Percentiles rank a stretch among this genome's conserved stretches.
These are phyloP conservation scores for Dendrobium catenatum DNA, from an alignment of 106 monocot genomes.

Conservation along the genomic window DNA sequence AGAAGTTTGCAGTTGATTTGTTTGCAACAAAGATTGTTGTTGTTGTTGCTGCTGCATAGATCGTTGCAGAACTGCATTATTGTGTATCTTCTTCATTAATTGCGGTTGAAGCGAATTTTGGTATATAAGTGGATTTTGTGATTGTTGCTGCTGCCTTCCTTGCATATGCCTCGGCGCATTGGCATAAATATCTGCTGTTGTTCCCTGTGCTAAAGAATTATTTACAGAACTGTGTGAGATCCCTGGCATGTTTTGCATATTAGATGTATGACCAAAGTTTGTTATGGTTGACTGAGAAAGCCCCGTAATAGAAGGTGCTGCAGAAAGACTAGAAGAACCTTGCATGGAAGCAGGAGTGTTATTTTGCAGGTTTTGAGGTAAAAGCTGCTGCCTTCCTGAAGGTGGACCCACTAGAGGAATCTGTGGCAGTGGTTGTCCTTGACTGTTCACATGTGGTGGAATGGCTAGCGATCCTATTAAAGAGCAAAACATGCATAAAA, in stretches of 20 bases:
- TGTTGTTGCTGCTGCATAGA: constrained; percentile 23
- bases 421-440: constrained; percentile 26
- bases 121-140: constrained; percentile 49
- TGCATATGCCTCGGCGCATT: constrained; percentile 58
- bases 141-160: constrained; percentile 42
- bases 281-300: constrained; percentile 45
- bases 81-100: constrained; percentile 36
- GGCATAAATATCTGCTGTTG: constrained; percentile 45
- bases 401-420: background rate
- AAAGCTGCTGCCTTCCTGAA: constrained; percentile 22
- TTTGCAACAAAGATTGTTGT: constrained; percentile 39
- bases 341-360: constrained; percentile 33
- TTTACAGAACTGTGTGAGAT: constrained; percentile 35
- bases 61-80: constrained; percentile 34
- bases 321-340: constrained; percentile 33
- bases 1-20: constrained; percentile 47
- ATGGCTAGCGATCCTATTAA: constrained; percentile 34
- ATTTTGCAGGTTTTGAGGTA: constrained; percentile 51
- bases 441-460: constrained; percentile 34
- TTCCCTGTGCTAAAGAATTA: constrained; percentile 32
- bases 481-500: constrained; percentile 4
- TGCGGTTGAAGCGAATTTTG: constrained; percentile 51
- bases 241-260: constrained; percentile 46
- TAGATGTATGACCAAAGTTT: constrained; percentile 37
- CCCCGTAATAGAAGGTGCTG: constrained; percentile 41